Conservation (phyloP, 306 rosid genomes). For the cucumber (Cucumis sativus) region DNA sequence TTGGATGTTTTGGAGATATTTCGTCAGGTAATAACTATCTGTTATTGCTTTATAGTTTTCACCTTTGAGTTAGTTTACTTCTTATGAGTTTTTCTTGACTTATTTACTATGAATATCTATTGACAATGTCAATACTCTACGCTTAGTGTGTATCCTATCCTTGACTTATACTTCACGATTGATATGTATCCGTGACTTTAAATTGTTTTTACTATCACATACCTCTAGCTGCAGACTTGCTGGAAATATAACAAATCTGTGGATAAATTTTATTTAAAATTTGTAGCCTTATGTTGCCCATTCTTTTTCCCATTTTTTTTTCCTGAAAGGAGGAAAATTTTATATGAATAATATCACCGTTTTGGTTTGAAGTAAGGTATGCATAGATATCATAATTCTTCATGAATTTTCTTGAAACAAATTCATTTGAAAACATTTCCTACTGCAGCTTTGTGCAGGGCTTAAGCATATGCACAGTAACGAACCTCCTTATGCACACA, state of each 20-base stretch:
- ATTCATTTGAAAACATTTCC: background rate
- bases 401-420: background rate
- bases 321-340: background rate
- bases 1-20: slow-evolving; percentile 87
- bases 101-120: background rate
- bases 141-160: background rate
- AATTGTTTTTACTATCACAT: background rate
- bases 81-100: background rate
- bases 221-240: background rate
- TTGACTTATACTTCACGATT: background rate
- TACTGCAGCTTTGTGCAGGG: slow-evolving; percentile 91
- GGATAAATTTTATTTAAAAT: background rate
- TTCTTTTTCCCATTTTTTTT: background rate
- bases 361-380: background rate
- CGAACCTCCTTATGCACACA: slow-evolving; percentile 94
- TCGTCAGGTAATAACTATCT: slow-evolving; percentile 49
- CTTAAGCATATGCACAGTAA: slow-evolving; percentile 90
- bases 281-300: background rate
- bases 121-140: background rate
- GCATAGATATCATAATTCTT: background rate
- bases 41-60: background rate
- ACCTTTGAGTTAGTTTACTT: background rate
- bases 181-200: background rate
- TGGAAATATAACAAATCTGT: background rate
- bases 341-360: background rate